Evolutionary conservation across 352 stramenopile species (phyloP), one percentile per base, ranked within the genome.

Genomic region (Globisporangium sylvaticum): DNA sequence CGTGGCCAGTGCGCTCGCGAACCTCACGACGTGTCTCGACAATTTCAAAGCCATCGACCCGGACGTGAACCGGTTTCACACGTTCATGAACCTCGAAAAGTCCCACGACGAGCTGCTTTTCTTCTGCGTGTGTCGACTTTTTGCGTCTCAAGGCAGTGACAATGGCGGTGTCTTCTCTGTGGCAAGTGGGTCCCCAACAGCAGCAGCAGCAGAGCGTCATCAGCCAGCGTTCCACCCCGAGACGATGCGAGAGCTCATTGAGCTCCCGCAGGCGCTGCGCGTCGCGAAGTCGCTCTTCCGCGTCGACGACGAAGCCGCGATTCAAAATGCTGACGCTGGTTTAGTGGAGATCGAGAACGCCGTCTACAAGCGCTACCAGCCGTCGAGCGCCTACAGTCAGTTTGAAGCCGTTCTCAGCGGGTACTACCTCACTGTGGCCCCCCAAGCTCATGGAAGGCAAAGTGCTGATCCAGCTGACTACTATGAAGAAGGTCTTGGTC

Each of bases 201-300:
- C 7, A 44, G 37, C 37, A 44, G 37, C 37, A 64, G 62, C 65
- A n/a, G 55, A 65, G 44, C 56, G 66, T 5, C 76, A 73, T 2
- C 80, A 89, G 31, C 83, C 82, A 3, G 71, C 81, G 53, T 80
- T 93, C 29, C 73, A 91, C 22, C 56, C 70, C 0, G 29, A 69
- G 9, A 88, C 72, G 0, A 81, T 88, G 75, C 83, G 82, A 15
- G 81, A 94, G 54, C 37, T 91, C 18, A 76, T 94, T 29, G 75
- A 79, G 29, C 34, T 83, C 0, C 32, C 69, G 0, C 74, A 82
- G 14, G 81, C 77, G 3, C 69, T 90, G 1, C 69, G 71, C 1
- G 58, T 91, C 0, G 84, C 86, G 0, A 70, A 70, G 15, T 31
- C 64, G 0, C 62, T 90, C 14, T 94, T 94, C 55, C 76, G 79